Conservation (phyloP, 1,139 yeast species). For the Magnusiomyces tetraspermus region DNA sequence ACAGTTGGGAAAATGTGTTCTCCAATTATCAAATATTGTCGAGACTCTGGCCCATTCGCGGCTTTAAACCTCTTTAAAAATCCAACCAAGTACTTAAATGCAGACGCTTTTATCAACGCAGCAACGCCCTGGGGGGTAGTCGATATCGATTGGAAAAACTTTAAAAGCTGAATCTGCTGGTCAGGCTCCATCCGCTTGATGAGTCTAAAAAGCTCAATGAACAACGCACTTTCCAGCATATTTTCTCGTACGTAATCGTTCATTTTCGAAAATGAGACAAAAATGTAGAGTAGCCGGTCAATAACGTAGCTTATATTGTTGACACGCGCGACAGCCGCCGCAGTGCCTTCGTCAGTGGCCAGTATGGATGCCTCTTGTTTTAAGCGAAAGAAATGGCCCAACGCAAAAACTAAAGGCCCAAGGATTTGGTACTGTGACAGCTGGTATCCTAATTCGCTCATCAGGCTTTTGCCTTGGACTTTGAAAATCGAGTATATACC, state of each 20-base stretch:
- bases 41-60: background rate
- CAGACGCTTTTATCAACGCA: background rate
- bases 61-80: background rate
- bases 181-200: background rate
- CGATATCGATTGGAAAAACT: conserved; percentile 1
- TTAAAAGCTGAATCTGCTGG: background rate
- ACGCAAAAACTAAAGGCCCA: conserved; percentile 1
- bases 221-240: background rate
- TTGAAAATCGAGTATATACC: conserved; percentile 37
- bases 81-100: background rate
- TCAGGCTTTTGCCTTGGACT: background rate
- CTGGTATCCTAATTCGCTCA: background rate
- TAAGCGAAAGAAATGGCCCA: background rate
- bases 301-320: background rate
- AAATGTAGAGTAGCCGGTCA: background rate
- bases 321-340: background rate
- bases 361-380: background rate
- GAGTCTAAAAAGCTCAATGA: background rate
- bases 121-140: background rate
- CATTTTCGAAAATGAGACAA: conserved; percentile 1
- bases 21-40: background rate
- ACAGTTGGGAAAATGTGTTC: background rate
- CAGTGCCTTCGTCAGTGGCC: background rate
- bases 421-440: background rate
- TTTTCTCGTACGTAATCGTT: background rate